Conservation (phyloP, 352 stramenopile species). For the Pythium biforme region DNA sequence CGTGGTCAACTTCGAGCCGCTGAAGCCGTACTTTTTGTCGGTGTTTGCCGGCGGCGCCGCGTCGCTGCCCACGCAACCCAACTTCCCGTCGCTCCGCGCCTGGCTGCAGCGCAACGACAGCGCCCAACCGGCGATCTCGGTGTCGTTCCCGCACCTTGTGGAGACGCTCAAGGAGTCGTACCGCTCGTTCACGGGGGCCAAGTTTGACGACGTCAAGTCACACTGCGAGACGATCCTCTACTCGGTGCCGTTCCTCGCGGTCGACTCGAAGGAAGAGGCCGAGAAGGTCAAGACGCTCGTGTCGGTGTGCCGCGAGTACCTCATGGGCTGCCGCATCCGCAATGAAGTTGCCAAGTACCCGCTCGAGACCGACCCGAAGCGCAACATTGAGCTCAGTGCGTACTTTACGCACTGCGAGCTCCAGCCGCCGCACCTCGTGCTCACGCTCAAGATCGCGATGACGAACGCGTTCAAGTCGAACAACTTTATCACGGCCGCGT, state of each 20-base stretch:
- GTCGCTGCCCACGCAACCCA: conserved; percentile 85
- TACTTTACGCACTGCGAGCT: conserved; percentile 99
- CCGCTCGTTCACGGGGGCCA: conserved; percentile 95
- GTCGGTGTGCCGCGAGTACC: conserved; percentile 96
- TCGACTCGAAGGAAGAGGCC: conserved; percentile 91
- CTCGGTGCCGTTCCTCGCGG: conserved; percentile 95
- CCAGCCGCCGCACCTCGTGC: conserved; percentile 96
- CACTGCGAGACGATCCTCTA: conserved; percentile 93
- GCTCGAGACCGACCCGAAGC: conserved; percentile 72
- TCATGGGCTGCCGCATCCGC: conserved; percentile 97
- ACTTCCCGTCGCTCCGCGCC: conserved; percentile 65
- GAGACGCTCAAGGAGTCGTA: conserved; percentile 95
- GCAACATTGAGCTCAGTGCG: conserved; percentile 96
- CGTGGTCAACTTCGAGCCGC: conserved; percentile 95
- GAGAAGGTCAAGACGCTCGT: conserved; percentile 95
- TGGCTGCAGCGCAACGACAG: conserved; percentile 88
- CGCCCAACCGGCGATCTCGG: conserved; percentile 84
- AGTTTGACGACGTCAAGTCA: conserved; percentile 97
- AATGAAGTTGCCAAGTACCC: conserved; percentile 67
- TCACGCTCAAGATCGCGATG: conserved; percentile 99
- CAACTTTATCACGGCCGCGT: conserved; percentile 99
- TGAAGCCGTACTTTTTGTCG: conserved; percentile 90
- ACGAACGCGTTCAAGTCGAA: conserved; percentile 99
- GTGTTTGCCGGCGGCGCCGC: conserved; percentile 78
- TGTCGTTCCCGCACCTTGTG: conserved; percentile 91